A percentile compares a stretch with the other conserved stretches of the same genome.
These are phyloP conservation scores for Ogataea pini DNA, from an alignment of 805 yeast species.

Conservation along the genomic window DNA sequence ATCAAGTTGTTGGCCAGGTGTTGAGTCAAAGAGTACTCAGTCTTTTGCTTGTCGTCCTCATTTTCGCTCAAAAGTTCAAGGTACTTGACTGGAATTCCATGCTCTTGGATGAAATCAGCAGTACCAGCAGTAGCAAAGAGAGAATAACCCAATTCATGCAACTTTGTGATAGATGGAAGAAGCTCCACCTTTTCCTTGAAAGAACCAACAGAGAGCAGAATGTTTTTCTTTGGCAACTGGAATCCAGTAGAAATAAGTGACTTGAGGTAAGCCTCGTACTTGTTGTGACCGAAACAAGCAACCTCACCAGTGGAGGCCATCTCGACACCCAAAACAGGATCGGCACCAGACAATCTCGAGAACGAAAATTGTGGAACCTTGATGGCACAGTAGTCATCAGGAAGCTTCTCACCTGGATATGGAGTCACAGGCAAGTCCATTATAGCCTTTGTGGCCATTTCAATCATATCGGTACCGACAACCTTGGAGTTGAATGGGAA, in stretches of 20 bases:
- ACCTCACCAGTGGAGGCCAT: slow-evolving; percentile 99
- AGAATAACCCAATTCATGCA: slow-evolving; percentile 82
- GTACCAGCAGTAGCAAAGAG: slow-evolving; percentile 99
- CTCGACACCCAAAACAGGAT: slow-evolving; percentile 96
- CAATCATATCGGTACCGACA: slow-evolving; percentile 93
- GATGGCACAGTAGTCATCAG: slow-evolving; percentile 92
- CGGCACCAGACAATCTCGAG: slow-evolving; percentile 96
- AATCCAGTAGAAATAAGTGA: slow-evolving; percentile 94
- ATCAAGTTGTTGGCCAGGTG: slow-evolving; percentile 96
- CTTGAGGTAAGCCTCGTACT: slow-evolving; percentile 96
- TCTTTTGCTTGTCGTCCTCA: slow-evolving; percentile 73
- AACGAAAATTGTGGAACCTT: slow-evolving; percentile 98
- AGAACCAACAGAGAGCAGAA: slow-evolving; percentile 91
- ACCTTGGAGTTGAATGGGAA: slow-evolving; percentile 98
- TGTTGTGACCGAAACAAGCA: slow-evolving; percentile 94
- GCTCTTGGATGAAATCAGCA: slow-evolving; percentile 96
- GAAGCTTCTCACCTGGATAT: slow-evolving; percentile 85
- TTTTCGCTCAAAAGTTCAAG: slow-evolving; percentile 80
- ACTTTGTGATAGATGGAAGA: slow-evolving; percentile 79
- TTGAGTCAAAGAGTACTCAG: slow-evolving; percentile 93
- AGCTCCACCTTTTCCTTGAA: slow-evolving; percentile 94
- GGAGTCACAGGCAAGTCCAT: slow-evolving; percentile 85
- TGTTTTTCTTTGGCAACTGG: slow-evolving; percentile 92
- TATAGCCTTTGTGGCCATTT: slow-evolving; percentile 95
- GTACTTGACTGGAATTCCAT: slow-evolving; percentile 90